Evolutionary conservation across 108 stramenopile genomes (phyloP).

Genomic region (Fistulifera pelliculosa): DNA sequence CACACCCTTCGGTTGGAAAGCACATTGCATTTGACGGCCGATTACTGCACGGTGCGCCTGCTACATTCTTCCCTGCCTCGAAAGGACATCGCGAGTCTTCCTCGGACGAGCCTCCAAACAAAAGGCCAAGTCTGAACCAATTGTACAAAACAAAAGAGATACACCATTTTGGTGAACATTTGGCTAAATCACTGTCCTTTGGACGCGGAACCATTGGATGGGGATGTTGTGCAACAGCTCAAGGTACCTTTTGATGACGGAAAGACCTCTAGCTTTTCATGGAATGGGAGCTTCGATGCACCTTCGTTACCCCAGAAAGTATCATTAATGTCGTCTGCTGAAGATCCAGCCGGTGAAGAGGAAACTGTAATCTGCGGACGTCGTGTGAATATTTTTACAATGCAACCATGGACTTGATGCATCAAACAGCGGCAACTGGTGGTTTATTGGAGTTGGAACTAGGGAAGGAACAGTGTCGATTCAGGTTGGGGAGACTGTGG

Average conservation of each 20-base stretch:
- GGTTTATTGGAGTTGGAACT: too few species aligned
- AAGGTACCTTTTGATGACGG: conserved; percentile 17
- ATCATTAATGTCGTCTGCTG: background rate
- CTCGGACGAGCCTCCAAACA: conserved; percentile 11
- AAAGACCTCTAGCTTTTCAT: background rate
- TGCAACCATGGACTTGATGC: conserved; percentile 53
- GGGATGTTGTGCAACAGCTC: conserved; percentile 46
- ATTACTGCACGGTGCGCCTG: conserved; percentile 84
- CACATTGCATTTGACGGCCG: conserved; percentile 88
- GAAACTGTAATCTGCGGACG: conserved; percentile 66
- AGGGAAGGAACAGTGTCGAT: too few species aligned
- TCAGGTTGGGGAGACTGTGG: too few species aligned
- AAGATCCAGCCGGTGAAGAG: conserved; percentile 61
- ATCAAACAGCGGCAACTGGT: conserved; percentile 19
- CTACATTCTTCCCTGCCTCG: conserved; percentile 49
- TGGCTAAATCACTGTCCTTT: conserved; percentile 86
- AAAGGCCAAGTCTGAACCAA: conserved; percentile 3
- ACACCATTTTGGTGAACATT: conserved; percentile 85
- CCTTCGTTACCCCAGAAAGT: background rate
- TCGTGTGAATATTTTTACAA: conserved; percentile 47
- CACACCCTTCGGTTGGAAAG: conserved; percentile 68
- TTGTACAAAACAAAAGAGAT: conserved; percentile 18
- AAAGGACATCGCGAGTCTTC: conserved; percentile 2
- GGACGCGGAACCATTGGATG: conserved; percentile 71
- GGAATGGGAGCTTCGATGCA: conserved; percentile 38